Percentiles rank a stretch among this genome's conserved stretches.
These are phyloP conservation scores for Dryas drummondii DNA, from an alignment of 306 rosid species.

Conservation along the genomic window DNA sequence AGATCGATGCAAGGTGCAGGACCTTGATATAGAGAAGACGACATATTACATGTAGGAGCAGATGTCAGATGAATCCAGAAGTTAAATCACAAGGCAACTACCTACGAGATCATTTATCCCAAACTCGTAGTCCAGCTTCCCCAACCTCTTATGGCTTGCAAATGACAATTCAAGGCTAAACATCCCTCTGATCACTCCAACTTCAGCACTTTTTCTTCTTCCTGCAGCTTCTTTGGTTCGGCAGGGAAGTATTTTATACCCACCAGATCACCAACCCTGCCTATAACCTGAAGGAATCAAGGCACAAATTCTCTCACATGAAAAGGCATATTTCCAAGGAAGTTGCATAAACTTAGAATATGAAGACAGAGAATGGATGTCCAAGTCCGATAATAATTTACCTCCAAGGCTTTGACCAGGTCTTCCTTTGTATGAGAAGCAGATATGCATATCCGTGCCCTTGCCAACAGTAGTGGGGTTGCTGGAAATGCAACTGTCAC, in stretches of 20 bases:
- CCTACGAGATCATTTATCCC: neutral
- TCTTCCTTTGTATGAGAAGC: slow-evolving; percentile 91
- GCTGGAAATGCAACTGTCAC: slow-evolving; percentile 96
- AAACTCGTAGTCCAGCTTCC: slow-evolving; percentile 5
- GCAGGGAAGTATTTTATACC: slow-evolving; percentile 92
- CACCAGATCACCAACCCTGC: slow-evolving; percentile 74
- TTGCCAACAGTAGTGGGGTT: slow-evolving; percentile 78
- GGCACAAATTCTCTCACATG: neutral
- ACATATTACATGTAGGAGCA: neutral
- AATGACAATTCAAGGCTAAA: neutral
- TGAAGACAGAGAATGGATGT: neutral
- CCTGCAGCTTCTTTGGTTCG: slow-evolving; percentile 53
- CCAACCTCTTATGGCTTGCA: neutral
- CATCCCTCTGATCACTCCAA: slow-evolving; percentile 20
- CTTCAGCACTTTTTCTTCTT: slow-evolving; percentile 21
- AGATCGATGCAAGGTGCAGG: neutral
- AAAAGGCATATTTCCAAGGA: neutral
- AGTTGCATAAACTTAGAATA: neutral
- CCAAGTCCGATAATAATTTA: slow-evolving; percentile 18
- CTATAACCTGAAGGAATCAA: slow-evolving; percentile 52
- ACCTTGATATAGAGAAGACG: neutral
- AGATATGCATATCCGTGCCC: slow-evolving; percentile 93
- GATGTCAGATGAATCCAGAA: neutral
- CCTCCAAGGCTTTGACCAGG: slow-evolving; percentile 77
- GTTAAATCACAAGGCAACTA: slow-evolving; percentile 3